These are phyloP conservation scores for Escallonia herrerae DNA, from an alignment of 129 eudicot species.

Conservation along the genomic window DNA sequence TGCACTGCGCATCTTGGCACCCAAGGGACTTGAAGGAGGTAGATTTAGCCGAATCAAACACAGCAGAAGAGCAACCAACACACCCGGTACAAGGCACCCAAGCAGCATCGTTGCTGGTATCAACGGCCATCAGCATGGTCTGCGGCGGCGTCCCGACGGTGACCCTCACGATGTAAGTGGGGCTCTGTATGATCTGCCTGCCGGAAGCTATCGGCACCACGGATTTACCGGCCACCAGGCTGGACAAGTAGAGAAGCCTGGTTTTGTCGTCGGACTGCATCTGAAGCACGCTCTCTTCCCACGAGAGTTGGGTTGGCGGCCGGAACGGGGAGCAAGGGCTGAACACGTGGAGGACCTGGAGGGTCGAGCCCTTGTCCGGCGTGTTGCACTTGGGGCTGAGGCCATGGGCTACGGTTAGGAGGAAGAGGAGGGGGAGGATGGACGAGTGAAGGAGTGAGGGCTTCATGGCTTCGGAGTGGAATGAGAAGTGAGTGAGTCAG, in stretches of 20 bases:
- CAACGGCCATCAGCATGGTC: slow-evolving; percentile 74
- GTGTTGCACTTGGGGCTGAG: slow-evolving; percentile 38
- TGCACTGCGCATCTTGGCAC: slow-evolving; percentile 62
- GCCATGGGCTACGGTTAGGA: slow-evolving; percentile 21
- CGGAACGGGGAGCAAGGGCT: slow-evolving; percentile 86
- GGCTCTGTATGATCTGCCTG: slow-evolving; percentile 67
- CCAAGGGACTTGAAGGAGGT: slow-evolving; percentile 49
- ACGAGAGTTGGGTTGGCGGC: slow-evolving; percentile 48
- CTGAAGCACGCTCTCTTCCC: slow-evolving; percentile 73
- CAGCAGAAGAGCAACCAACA: slow-evolving; percentile 59
- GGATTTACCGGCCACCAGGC: slow-evolving; percentile 70
- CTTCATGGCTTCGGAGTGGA: background rate
- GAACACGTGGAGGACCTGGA: slow-evolving; percentile 61
- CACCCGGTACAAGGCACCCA: slow-evolving; percentile 87
- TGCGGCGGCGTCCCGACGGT: slow-evolving; percentile 89
- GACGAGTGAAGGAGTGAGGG: slow-evolving; percentile 1
- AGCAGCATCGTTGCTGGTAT: slow-evolving; percentile 86
- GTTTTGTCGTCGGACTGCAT: slow-evolving; percentile 74
- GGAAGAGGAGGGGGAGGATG: slow-evolving; percentile 15
- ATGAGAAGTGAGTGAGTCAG: slow-evolving; percentile 6
- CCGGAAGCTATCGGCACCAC: slow-evolving; percentile 76
- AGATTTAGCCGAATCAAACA: slow-evolving; percentile 47
- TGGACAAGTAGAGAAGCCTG: slow-evolving; percentile 57
- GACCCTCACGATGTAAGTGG: slow-evolving; percentile 79
- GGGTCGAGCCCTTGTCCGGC: slow-evolving; percentile 56